These are phyloP conservation scores for Hirsutella rhossiliensis DNA, from an alignment of 2,329 filamentous ascomycete genomes.

Conservation along the genomic window DNA sequence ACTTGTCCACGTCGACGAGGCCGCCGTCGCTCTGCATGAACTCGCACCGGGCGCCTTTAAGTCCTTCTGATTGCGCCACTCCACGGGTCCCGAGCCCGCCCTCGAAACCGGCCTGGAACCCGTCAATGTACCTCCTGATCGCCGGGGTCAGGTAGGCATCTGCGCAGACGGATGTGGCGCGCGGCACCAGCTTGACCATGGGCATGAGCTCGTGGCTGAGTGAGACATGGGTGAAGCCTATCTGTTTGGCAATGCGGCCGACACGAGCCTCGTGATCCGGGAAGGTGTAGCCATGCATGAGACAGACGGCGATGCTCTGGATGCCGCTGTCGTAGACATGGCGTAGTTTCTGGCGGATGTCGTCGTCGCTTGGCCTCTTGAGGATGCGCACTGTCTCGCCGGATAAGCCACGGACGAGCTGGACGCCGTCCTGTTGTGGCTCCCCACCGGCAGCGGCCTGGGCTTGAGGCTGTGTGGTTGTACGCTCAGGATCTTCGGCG, in stretches of 20 bases:
- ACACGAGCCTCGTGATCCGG: slow-evolving; percentile 42
- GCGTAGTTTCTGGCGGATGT: slow-evolving; percentile 45
- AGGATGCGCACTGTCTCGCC: slow-evolving; percentile 59
- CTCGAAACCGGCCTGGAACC: slow-evolving; percentile 22
- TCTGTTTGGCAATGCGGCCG: slow-evolving; percentile 20
- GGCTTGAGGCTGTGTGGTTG: slow-evolving; percentile 18
- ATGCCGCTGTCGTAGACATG: slow-evolving; percentile 50
- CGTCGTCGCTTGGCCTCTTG: slow-evolving; percentile 40
- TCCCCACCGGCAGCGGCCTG: slow-evolving; percentile 16
- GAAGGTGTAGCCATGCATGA: slow-evolving; percentile 58
- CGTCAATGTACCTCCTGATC: slow-evolving; percentile 21
- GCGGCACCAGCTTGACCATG: slow-evolving; percentile 31
- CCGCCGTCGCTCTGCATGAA: slow-evolving; percentile 57
- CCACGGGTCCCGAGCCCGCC: slow-evolving; percentile 36
- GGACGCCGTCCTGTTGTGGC: slow-evolving; percentile 14
- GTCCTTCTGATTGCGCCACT: slow-evolving; percentile 55
- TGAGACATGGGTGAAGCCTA: slow-evolving; percentile 27
- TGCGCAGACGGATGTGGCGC: slow-evolving; percentile 29
- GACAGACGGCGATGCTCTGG: slow-evolving; percentile 38
- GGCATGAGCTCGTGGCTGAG: slow-evolving; percentile 24
- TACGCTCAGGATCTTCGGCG: slow-evolving; percentile 49
- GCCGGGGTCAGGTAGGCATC: slow-evolving; percentile 31
- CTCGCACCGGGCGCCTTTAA: slow-evolving; percentile 38
- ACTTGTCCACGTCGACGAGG: slow-evolving; percentile 43
- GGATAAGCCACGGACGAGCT: slow-evolving; percentile 54